Evolutionary conservation across 2,329 filamentous ascomycete genomes (phyloP), one percentile per base, ranked within the genome.

Genomic region (Didymosphaeria variabile): DNA sequence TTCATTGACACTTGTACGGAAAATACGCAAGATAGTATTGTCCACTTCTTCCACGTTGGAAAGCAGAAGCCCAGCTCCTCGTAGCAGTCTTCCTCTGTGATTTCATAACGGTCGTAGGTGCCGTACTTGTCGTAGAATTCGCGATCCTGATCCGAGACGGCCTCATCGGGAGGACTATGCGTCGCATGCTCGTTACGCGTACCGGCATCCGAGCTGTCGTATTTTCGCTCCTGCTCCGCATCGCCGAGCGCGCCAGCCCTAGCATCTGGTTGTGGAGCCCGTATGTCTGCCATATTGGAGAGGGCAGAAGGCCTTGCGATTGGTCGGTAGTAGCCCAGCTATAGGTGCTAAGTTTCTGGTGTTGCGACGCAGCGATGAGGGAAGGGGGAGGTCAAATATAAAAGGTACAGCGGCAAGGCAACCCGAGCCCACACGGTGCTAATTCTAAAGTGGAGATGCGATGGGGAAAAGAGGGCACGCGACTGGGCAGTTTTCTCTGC

Each of bases 1-100:
- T 87, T 87, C 84, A 87, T 87, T 15, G 82, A 84, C 2, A 84
- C 79, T 64, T 86, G 84, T 2, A 61, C 55, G 5, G 59, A 58
- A 17, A 61, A 61, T 2, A 61, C 59, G 21, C 58, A 58, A 17
- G 32, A 38, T 12, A 61, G 15, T 4, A 61, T 61, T 9, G 36
- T 50, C 85, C 85, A 87, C 67, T 87, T 87, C 74, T 83, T 84
- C 79, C 77, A 81, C 1, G 68, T 74, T 0, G 84, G 76, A 61
- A 82, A 86, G 13, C 72, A 74, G 70, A 80, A 84, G 15, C 83
- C 85, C 12, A 85, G 79, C 34, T 80, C 74, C 5, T 84, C 79
- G 54, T 85, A 84, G 71, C 80, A 81, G 44, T 85, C 82, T 17
- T 77, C 78, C 59, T 85, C 84, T 0, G 78, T 81, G 61, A 86